Conservation (phyloP, 177 flowering plant species). For the Vitis hybrid region DNA sequence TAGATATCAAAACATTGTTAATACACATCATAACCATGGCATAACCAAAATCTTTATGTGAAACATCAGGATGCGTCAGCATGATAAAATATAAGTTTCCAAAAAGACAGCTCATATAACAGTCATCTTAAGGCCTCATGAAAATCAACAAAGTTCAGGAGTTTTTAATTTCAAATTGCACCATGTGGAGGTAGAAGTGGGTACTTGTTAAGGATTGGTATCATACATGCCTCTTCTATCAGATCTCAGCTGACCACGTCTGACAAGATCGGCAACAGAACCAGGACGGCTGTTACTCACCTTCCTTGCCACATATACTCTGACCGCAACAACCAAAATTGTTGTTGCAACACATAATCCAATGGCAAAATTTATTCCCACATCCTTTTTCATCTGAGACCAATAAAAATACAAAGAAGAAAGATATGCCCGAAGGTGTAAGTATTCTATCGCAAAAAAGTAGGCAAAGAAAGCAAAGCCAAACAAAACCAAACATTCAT, state of each 20-base stretch:
- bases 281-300: constrained; percentile 57
- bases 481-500: too few relatives aligned
- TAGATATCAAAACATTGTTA: not conserved
- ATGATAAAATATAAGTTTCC: too few relatives aligned
- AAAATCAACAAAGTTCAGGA: too few relatives aligned
- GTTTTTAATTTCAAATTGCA: not conserved
- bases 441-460: not conserved
- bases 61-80: too few relatives aligned
- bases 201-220: constrained; percentile 17
- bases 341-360: constrained; percentile 50
- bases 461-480: too few relatives aligned
- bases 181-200: not conserved
- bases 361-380: constrained; percentile 35
- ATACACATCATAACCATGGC: not conserved
- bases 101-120: too few relatives aligned
- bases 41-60: not conserved
- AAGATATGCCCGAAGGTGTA: not conserved
- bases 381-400: constrained; percentile 47
- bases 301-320: constrained; percentile 46
- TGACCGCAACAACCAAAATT: constrained; percentile 46
- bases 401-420: constrained; percentile 2
- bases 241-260: constrained; percentile 92
- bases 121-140: too few relatives aligned
- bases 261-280: constrained; percentile 92
- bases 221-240: constrained; percentile 99